Conservation (phyloP, 2,329 filamentous ascomycete genomes). For the Fusarium foetens region DNA sequence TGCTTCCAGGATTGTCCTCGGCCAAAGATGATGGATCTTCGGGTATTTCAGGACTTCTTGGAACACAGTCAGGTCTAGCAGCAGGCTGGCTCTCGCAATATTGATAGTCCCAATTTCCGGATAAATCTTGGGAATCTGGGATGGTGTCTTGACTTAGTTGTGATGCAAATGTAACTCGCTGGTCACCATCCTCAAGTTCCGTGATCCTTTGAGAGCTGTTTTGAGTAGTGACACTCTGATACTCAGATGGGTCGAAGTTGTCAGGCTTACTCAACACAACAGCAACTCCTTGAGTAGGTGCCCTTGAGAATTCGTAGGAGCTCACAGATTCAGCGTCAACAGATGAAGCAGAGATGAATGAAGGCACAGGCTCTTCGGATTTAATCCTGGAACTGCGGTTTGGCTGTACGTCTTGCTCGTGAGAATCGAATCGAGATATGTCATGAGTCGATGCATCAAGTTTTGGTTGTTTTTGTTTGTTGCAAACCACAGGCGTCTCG, state of each 20-base stretch:
- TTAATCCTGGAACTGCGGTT: conserved; percentile 38
- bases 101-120: conserved; percentile 39
- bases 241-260: conserved; percentile 51
- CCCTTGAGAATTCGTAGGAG: conserved; percentile 12
- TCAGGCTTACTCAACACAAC: conserved; percentile 47
- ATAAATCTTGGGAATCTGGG: conserved; percentile 57
- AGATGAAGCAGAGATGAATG: conserved; percentile 45
- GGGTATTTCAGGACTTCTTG: background rate
- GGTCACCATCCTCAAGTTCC: conserved; percentile 51
- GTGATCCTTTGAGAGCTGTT: conserved; percentile 45
- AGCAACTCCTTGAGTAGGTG: conserved; percentile 34
- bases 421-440: conserved; percentile 19
- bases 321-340: conserved; percentile 34
- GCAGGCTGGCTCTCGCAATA: conserved; percentile 3
- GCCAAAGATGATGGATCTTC: background rate
- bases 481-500: conserved; percentile 7
- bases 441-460: conserved; percentile 20
- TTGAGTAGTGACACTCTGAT: conserved; percentile 48
- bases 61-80: background rate
- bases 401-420: conserved; percentile 29
- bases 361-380: conserved; percentile 45
- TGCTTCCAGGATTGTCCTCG: background rate
- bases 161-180: conserved; percentile 45
- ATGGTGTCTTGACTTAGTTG: conserved; percentile 52
- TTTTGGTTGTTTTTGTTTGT: conserved; percentile 37